Base-by-base conservation (phyloP, 2,329 filamentous ascomycete species). In the Aspergillus pseudotamarii region DNA sequence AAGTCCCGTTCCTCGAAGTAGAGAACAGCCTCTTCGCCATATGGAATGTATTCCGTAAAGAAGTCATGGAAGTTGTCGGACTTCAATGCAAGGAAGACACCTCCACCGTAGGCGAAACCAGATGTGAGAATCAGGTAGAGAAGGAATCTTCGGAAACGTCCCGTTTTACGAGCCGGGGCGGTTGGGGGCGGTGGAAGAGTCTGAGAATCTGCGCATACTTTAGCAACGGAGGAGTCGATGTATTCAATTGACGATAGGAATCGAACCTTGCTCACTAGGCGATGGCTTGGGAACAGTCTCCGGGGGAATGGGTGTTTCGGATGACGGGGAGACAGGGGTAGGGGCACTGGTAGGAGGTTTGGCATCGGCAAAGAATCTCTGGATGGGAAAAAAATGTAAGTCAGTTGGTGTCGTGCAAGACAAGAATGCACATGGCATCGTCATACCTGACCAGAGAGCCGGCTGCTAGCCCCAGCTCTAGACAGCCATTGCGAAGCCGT, bases 51-150 rank as follows among this genome's bases (percentile, higher is more conserved):
- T 81, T 97, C 94, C 72, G 94, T 98, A 82, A 99, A 99, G 84
- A 97, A 95, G 80, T 99, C 95, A 81, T 99, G 94, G 86, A 98
- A 99, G 81, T 93, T 97, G 83, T 99, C 95, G 75, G 91, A 96
- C 79, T 95, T 86, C 68, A 96, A 88, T 60, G 95, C 94, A 79
- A 96, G 95, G 84, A 91, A 97, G 60, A 97, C 89, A 69, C 94
- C 93, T 68, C 93, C 93, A 61, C 87, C 91, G 73, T 97, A 99
- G 45, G 91, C 89, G 51, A 96, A 79, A 6, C 88, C 88, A 30
- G 91, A 89, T 32, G 97, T 86, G 51, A 97, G 80, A 66, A 94
- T 81, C 56, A 97, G 80, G 60, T 91, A 91, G 68, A 94, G 81
- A 62, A 97, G 81, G 75, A 93, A 90, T 75, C 90, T 90, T 72